Evolutionary conservation across 345 rosid species (phyloP).

Genomic region (Eucalyptus caleyi): DNA sequence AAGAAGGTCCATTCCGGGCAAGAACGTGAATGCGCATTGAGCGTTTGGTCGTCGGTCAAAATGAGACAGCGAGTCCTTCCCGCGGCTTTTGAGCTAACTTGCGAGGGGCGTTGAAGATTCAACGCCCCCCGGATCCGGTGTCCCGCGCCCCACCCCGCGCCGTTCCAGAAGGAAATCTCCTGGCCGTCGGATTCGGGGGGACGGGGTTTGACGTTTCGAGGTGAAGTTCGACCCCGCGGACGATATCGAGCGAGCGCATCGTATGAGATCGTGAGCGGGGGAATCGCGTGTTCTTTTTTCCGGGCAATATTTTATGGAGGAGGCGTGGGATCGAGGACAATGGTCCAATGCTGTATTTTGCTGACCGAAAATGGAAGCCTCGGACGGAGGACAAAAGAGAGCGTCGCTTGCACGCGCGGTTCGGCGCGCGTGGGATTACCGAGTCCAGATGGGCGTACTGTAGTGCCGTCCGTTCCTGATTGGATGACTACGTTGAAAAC

Average conservation of each 20-base stretch:
- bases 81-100: not conserved
- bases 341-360: not conserved
- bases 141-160: not conserved
- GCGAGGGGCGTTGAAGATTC: not conserved
- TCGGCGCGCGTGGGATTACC: not conserved
- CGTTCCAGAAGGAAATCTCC: not conserved
- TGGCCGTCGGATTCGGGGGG: not conserved
- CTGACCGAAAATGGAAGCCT: not conserved
- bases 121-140: not conserved
- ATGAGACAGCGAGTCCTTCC: not conserved
- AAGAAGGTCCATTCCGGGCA: not conserved
- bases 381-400: not conserved
- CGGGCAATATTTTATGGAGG: not conserved
- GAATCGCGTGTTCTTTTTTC: not conserved
- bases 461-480: not conserved
- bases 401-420: not conserved
- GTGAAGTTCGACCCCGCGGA: not conserved
- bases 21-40: not conserved
- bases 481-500: not conserved
- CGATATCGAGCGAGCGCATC: not conserved
- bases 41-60: slow-evolving; percentile 1
- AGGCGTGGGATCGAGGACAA: not conserved
- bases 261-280: not conserved
- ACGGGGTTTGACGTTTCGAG: not conserved
- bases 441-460: not conserved